Conservation (phyloP, 371 early-diverging fungal genomes). For the Astathelohania contejeani region DNA sequence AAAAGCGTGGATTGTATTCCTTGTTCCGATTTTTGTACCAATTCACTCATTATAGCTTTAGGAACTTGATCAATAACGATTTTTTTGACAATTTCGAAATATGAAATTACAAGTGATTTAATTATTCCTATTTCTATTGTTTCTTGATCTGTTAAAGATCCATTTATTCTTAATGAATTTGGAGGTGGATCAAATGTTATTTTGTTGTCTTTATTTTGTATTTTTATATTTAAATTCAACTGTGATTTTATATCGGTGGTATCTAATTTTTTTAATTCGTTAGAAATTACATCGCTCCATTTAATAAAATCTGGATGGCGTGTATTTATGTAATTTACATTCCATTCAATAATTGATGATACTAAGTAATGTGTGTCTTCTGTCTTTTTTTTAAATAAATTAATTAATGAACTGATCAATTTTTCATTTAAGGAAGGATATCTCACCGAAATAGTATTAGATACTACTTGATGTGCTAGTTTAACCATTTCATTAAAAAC, state of each 20-base stretch:
- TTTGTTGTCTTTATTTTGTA: conserved; percentile 22
- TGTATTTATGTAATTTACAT: conserved; percentile 84
- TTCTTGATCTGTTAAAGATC: conserved; percentile 78
- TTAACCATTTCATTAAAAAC: conserved; percentile 68
- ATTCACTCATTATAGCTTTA: conserved; percentile 88
- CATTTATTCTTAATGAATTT: conserved; percentile 72
- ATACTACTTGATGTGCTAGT: conserved; percentile 51
- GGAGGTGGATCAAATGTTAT: conserved; percentile 57
- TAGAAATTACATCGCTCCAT: conserved; percentile 56
- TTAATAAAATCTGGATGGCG: conserved; percentile 83
- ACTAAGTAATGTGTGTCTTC: conserved; percentile 57
- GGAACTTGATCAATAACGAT: conserved; percentile 90
- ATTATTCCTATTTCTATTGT: conserved; percentile 87
- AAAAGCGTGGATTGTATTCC: conserved; percentile 79
- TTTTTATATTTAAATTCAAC: conserved; percentile 10
- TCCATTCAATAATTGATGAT: conserved; percentile 62
- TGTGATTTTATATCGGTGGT: conserved; percentile 2
- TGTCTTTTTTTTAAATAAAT: conserved; percentile 61
- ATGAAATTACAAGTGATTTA: conserved; percentile 77
- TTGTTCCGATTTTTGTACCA: conserved; percentile 71
- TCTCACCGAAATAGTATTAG: conserved; percentile 56
- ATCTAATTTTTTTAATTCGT: neutral
- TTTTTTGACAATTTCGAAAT: conserved; percentile 86
- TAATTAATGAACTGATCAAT: conserved; percentile 61
- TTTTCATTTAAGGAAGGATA: conserved; percentile 63